These are phyloP conservation scores for Sporisorium scitamineum DNA, from an alignment of 1,284 basidiomycete species.

Conservation along the genomic window DNA sequence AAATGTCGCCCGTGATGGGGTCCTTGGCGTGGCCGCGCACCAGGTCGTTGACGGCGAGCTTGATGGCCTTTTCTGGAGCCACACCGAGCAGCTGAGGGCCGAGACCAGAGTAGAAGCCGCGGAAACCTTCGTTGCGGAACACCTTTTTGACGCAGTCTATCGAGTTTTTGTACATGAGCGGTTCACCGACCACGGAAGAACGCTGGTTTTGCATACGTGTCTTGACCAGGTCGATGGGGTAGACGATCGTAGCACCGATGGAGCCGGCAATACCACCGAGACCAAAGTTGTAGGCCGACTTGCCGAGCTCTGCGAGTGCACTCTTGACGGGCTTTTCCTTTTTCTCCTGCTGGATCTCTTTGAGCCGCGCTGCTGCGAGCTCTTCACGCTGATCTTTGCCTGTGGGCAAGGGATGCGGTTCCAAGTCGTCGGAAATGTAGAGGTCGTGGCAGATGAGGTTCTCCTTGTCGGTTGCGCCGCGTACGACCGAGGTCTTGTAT, in stretches of 20 bases:
- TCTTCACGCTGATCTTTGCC: slow-evolving; percentile 18
- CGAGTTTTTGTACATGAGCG: slow-evolving; percentile 68
- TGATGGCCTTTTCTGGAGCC: slow-evolving; percentile 97
- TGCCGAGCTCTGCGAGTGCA: slow-evolving; percentile 45
- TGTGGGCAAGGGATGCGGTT: slow-evolving; percentile 52
- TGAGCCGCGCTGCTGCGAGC: slow-evolving; percentile 30
- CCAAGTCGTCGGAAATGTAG: slow-evolving; percentile 62
- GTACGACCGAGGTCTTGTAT: slow-evolving; percentile 60
- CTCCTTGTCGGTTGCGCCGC: slow-evolving; percentile 51
- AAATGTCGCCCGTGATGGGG: slow-evolving; percentile 92
- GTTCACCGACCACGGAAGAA: slow-evolving; percentile 65
- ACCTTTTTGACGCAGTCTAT: slow-evolving; percentile 92
- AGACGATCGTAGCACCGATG: slow-evolving; percentile 90
- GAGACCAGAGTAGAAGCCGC: slow-evolving; percentile 96
- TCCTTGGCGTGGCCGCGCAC: slow-evolving; percentile 86
- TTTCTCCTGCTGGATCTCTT: slow-evolving; percentile 41
- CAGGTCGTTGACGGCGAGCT: slow-evolving; percentile 92
- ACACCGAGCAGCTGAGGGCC: slow-evolving; percentile 96
- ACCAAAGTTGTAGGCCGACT: slow-evolving; percentile 82
- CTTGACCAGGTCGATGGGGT: slow-evolving; percentile 91
- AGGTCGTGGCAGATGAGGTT: slow-evolving; percentile 65
- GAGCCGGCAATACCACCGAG: slow-evolving; percentile 91
- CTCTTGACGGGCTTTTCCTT: slow-evolving; percentile 43
- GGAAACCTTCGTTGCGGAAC: slow-evolving; percentile 88
- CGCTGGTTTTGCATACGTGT: slow-evolving; percentile 92